A percentile compares a stretch with the other conserved stretches of the same genome.
Evolutionary conservation across 2,329 filamentous ascomycete species (phyloP).

Genomic region (Fusarium mangiferae): DNA sequence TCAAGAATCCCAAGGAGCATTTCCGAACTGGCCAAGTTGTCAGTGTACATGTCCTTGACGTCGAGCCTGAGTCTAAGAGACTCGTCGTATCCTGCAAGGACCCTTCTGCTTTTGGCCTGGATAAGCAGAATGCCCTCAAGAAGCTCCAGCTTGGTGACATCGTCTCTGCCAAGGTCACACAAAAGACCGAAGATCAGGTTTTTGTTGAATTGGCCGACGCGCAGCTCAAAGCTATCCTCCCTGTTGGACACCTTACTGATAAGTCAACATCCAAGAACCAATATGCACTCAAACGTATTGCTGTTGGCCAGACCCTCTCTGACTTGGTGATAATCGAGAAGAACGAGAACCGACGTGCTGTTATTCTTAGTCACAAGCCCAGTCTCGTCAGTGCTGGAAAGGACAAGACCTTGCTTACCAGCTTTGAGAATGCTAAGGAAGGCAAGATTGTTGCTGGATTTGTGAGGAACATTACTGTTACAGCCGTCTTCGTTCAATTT

Average conservation of each 20-base stretch:
- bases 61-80: slow-evolving; percentile 76
- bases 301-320: slow-evolving; percentile 83
- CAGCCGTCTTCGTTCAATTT: slow-evolving; percentile 90
- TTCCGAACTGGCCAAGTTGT: slow-evolving; percentile 93
- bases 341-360: slow-evolving; percentile 77
- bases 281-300: slow-evolving; percentile 81
- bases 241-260: slow-evolving; percentile 84
- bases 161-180: slow-evolving; percentile 82
- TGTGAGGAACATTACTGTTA: slow-evolving; percentile 83
- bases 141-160: slow-evolving; percentile 77
- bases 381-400: slow-evolving; percentile 81
- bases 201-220: slow-evolving; percentile 79
- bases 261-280: slow-evolving; percentile 82
- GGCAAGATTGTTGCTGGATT: slow-evolving; percentile 80
- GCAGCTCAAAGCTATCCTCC: slow-evolving; percentile 81
- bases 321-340: slow-evolving; percentile 91
- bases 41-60: slow-evolving; percentile 85
- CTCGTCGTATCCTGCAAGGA: slow-evolving; percentile 95
- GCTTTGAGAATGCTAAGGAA: slow-evolving; percentile 76
- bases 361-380: slow-evolving; percentile 84
- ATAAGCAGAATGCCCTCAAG: slow-evolving; percentile 81
- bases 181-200: slow-evolving; percentile 80
- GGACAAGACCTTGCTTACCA: slow-evolving; percentile 75
- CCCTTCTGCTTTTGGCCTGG: slow-evolving; percentile 77
- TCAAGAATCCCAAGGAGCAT: slow-evolving; percentile 87